A percentile compares a stretch with the other conserved stretches of the same genome.
Evolutionary conservation across 495 filamentous ascomycete genomes (phyloP).

Genomic region (Pyrenopolyporus hunteri): DNA sequence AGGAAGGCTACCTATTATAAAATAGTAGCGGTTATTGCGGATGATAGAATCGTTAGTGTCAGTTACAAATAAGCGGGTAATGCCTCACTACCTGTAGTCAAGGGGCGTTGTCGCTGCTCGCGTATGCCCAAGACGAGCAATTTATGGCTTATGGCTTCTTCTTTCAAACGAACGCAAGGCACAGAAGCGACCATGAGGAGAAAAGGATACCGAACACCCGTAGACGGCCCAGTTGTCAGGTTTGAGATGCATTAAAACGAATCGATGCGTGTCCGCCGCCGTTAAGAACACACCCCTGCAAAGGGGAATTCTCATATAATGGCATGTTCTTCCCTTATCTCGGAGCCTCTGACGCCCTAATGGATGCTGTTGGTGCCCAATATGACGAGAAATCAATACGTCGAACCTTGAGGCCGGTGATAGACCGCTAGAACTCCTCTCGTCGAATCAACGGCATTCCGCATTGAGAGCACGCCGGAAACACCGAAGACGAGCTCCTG

Average conservation of each 20-base stretch:
- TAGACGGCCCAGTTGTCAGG: slow-evolving; percentile 15
- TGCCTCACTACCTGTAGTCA: slow-evolving; percentile 14
- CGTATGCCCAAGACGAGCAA: slow-evolving; percentile 17
- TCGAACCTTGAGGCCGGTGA: not conserved
- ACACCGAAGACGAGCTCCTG: not conserved
- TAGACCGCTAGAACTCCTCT: not conserved
- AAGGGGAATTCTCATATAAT: slow-evolving; percentile 3
- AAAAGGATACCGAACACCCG: not conserved
- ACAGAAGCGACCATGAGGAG: slow-evolving; percentile 3
- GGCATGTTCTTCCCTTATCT: not conserved
- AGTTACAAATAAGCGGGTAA: slow-evolving; percentile 18
- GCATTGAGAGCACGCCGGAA: not conserved
- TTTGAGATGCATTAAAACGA: not conserved
- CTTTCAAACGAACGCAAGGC: not conserved
- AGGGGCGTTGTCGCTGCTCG: slow-evolving; percentile 6
- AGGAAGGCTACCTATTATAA: slow-evolving; percentile 14
- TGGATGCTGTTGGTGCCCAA: slow-evolving; percentile 20
- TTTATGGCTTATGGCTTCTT: not conserved
- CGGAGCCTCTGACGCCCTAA: not conserved
- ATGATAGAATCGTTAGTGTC: slow-evolving; percentile 18
- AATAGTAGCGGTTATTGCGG: slow-evolving; percentile 26
- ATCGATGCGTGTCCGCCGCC: slow-evolving; percentile 1
- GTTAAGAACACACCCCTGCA: not conserved
- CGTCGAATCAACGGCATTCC: not conserved
- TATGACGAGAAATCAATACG: slow-evolving; percentile 12